Evolutionary conservation across 1,139 yeast genomes (phyloP), one percentile per base, ranked within the genome.

Genomic region (Schizosaccharomyces versatilis): DNA sequence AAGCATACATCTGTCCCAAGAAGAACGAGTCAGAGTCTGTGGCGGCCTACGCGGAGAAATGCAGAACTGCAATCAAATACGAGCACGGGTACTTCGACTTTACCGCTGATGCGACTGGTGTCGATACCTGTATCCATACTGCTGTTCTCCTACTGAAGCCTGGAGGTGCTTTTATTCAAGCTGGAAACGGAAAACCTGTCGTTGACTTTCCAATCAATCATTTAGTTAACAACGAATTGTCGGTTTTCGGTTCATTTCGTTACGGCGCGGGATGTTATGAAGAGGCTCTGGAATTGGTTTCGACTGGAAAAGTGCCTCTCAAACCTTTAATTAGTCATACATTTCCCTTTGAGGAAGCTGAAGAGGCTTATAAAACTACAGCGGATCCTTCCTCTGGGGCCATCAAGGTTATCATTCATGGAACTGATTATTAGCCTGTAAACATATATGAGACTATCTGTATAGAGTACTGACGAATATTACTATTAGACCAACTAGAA

Each of bases 221-320:
- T 59, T 71, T 84, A 60, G 77, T 80, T 40, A 77, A 77, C 59
- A 81, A 79, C 65, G 95, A 85, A 66, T 68, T 83, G 62, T 72
- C 74, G 0, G 69, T 80, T 61, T 77, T 72, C 61, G 93, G 93
- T n/a, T 76, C 80, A 52, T 81, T 82, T 72, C 75, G 93, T 67
- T 83, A 83, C 67, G 76, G 77, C 47, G 78, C 73, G 61, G 81
- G 84, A n/a, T 94, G 84, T 67, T 85, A 84, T 71, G 74, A 76
- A 61, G 78, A 80, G 52, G 78, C 93, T 1, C 85, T 85, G 48
- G 75, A 76, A 51, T 73, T 85, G 60, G 72, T 84, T 56, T 73
- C 77, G 36, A 71, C 76, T 58, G 82, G 81, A 55, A 74, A 71
- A 61, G 74, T 80, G 56, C 76, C 81, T 58, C 81, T 78, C 57